Base-by-base conservation (phyloP, 2,329 filamentous ascomycete species). In the Cadophora malorum region DNA sequence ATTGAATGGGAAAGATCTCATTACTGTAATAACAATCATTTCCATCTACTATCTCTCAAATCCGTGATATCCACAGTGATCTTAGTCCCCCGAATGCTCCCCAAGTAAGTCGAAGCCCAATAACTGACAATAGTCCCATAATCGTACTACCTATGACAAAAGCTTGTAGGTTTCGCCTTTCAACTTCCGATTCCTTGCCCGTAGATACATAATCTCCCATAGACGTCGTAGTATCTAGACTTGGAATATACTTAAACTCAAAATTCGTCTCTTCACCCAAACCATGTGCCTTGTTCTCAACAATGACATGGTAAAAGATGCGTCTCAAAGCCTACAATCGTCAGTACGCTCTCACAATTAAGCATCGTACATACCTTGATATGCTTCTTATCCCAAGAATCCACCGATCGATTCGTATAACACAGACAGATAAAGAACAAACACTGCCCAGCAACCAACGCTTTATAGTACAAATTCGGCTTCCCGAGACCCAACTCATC, bases 191-290 rank as follows among this genome's bases (percentile, higher is more conserved):
- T 45, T 74, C 76, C 47, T 74, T 74, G 14, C 71, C 62, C 25
- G 72, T 73, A 41, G 73, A 68, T 23, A 79, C 76, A 59, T 78
- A 77, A 68, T 71, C 69, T 1, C 72, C 77, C 63, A 75, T 73
- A 58, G 76, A 75, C 3, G 78, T 83, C 16, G 79, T 81, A 9
- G 73, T 74, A 23, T 79, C 76, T 61, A 84, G 83, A 71, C 85
- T 80, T 0, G 90, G 90, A 10, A 91, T 81, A 74, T 91, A 91
- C 75, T 93, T 90, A 79, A 94, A 91, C 23, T 90, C 86, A 74
- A 93, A 94, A 9, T 80, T 82, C 1, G 85, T 87, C 73, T 89
- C 84, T 58, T 84, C 81, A 0, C 90, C 87, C 8, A 94, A 81
- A 0, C 89, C 91, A 65, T 72, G 62, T 0, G 83, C 86, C 64